Evolutionary conservation across 345 rosid species (phyloP), one percentile per base, ranked within the genome.

Genomic region (Salix purpurea): DNA sequence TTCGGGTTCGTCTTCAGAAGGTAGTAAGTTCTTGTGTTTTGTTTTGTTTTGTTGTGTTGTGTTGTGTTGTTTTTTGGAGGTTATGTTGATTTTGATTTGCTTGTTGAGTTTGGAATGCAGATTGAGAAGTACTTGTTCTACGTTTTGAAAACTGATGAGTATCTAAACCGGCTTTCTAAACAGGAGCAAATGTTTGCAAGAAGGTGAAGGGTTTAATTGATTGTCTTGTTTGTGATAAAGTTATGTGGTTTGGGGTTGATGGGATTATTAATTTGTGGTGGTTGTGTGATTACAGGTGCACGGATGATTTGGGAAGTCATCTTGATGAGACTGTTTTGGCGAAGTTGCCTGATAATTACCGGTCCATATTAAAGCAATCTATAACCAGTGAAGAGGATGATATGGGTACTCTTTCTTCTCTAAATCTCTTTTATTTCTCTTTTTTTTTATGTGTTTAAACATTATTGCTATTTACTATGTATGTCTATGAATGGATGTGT

Each of bases 1-100:
- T 96, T 48, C 89, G 99, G 16, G 86, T 91, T 71, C 88, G 97
- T 72, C 90, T 93, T 19, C 93, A 88, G 74, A 96, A 93, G 98
- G 98, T 93, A 7, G 64, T 11, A 7, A 54, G 44, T 14, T 15
- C 71, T 78, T 30, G 10, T 23, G 34, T 44, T n/a, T 62, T 61
- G 50, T 46, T 28, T 1, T 13, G 42, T 0, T 3, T 1, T 14
- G 42, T 1, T 5, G 21, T 50, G 50, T 66, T 54, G 9, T 21
- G 30, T 5, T 5, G 21, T 50, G 37, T 50, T 54, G 9, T 21
- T 56, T 23, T 21, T 56, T 23, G 50, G 5, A 72, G 61, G 6
- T 15, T n/a, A 2, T 32, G 18, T 2, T 34, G 66, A 34, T 1
- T 32, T 48, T 61, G 69, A 67, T 3, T 26, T 67, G 30, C 24